Base-by-base conservation (phyloP, 768 basidiomycete species). In the Rhizopogon rudus region DNA sequence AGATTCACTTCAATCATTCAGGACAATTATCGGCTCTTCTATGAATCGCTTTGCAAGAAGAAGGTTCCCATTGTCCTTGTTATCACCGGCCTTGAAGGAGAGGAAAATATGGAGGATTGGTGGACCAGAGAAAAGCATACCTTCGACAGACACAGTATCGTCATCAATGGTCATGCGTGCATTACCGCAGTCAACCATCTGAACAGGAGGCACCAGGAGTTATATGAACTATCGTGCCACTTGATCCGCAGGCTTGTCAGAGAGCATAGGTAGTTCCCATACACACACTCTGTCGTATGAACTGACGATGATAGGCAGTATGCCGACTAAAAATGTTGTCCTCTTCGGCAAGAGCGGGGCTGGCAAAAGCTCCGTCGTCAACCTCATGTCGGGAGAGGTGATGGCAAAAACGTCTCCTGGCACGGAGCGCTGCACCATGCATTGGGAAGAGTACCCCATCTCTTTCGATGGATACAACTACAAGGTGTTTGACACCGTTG, bases 331-430 rank as follows among this genome's bases (percentile, higher is more conserved):
- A 45, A 53, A 73, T 46, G 50, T 77, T 45, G 61, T 77, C 25
- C 52, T 78, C 20, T 78, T 77, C 45, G 76, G 77, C 0, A 71
- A 77, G 50, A 67, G 71, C 0, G 76, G 76, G 16, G 55, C 61
- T 14, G 67, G 67, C 8, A 69, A 69, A 44, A 70, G 68, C 29
- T 71, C 70, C 6, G 60, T 69, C 35, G 60, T 69, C 48, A 78
- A 78, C 46, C 70, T 79, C 62, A 58, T 79, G 43, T 60, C 64
- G 5, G 68, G 65, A 57, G 72, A 55, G 61, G 68, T 51, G 14
- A 51, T 66, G 31, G 66, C 67, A 8, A 41, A 53, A 0, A 48
- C 62, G n/a, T 71, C 67, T 3, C 59, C 63, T 20, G 61, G 63
- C 20, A 69, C 69, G 8, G 39, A 56, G 0, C 73, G 74, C 0